phyloP scores from a whole-genome alignment of 345 rosid genomes.

The Salix udensis region DNA sequence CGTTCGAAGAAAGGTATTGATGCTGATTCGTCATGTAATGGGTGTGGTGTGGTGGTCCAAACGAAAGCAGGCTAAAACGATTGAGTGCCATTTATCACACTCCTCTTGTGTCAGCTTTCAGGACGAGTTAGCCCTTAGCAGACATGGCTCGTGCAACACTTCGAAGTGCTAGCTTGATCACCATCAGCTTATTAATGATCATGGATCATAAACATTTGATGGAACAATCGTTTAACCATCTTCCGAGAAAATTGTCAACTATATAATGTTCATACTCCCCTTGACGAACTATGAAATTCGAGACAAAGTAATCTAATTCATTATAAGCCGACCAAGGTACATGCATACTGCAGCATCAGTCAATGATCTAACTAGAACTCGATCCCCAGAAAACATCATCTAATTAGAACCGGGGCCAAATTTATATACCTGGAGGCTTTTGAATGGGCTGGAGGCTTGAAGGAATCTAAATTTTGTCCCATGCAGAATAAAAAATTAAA shows the following conservation, averaged over 20 bases:
- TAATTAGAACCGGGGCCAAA: not conserved
- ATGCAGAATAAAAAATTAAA: not conserved
- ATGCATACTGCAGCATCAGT: not conserved
- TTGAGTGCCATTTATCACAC: not conserved
- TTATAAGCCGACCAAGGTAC: not conserved
- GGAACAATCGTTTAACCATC: too few species aligned
- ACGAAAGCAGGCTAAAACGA: not conserved
- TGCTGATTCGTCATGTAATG: not conserved
- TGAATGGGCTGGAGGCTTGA: not conserved
- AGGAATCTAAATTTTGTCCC: slow-evolving; percentile 20
- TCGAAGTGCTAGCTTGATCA: not conserved
- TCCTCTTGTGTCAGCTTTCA: not conserved
- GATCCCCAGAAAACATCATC: too few species aligned
- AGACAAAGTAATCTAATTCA: not conserved
- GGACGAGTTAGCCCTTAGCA: not conserved
- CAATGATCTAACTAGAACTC: not conserved
- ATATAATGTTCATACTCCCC: not conserved
- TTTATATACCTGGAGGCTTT: not conserved
- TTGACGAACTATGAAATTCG: not conserved
- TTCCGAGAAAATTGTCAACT: too few species aligned
- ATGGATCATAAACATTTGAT: not conserved
- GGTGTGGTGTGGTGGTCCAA: slow-evolving; percentile 29
- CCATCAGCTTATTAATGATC: not conserved
- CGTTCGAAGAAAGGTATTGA: slow-evolving; percentile 15
- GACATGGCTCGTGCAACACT: not conserved